Percentiles rank a stretch among this genome's conserved stretches.
Evolutionary conservation across 179 eudicot genomes (phyloP).

Genomic region (Drosera spatulata): DNA sequence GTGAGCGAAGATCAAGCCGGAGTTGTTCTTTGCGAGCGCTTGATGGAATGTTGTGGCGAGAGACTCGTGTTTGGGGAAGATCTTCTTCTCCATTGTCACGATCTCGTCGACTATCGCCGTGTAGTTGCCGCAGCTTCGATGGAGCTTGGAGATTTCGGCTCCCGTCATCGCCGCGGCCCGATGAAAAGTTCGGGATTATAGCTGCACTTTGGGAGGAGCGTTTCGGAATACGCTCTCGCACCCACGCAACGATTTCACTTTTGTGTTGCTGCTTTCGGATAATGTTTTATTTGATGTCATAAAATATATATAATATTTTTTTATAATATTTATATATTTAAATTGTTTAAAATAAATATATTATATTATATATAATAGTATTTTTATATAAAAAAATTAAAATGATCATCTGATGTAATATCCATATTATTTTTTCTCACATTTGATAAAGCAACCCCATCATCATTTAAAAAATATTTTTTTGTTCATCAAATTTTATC

Average conservation of each 20-base stretch:
- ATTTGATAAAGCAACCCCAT: no score
- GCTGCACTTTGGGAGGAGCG: neutral
- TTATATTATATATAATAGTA: no score
- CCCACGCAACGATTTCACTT: neutral
- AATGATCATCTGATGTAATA: no score
- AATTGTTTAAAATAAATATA: no score
- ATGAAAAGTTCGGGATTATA: neutral
- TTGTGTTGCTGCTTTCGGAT: neutral
- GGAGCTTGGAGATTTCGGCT: constrained; percentile 30
- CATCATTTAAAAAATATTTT: no score
- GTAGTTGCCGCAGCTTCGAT: constrained; percentile 31
- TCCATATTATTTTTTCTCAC: no score
- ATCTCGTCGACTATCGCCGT: constrained; percentile 48
- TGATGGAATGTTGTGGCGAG: constrained; percentile 51
- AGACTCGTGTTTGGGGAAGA: constrained; percentile 88
- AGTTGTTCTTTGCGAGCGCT: constrained; percentile 55
- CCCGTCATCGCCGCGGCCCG: constrained; percentile 10
- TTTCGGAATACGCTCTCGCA: neutral
- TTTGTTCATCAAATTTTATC: no score
- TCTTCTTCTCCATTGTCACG: constrained; percentile 59
- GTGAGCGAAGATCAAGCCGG: constrained; percentile 44
- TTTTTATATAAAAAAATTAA: no score
- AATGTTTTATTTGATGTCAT: neutral
- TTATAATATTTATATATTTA: no score
- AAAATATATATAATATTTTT: no score